These are phyloP conservation scores for Agaricus blazei DNA, from an alignment of 768 basidiomycete species.

Conservation along the genomic window DNA sequence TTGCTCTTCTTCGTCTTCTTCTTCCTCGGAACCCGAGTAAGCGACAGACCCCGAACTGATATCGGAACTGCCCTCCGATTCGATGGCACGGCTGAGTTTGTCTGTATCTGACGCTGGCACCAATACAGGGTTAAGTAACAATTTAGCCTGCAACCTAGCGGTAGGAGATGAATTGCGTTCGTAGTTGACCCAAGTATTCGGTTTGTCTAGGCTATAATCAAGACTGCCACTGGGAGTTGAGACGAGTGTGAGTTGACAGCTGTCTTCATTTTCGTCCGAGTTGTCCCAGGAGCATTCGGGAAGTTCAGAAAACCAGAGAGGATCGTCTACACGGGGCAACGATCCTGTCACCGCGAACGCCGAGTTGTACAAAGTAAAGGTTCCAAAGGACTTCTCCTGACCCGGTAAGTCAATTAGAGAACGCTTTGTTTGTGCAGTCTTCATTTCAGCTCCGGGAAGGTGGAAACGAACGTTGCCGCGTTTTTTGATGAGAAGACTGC, in stretches of 20 bases:
- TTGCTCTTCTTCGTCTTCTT: not conserved
- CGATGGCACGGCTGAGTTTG: not conserved
- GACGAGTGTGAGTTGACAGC: not conserved
- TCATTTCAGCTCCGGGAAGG: not conserved
- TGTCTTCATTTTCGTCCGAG: not conserved
- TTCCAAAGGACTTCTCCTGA: not conserved
- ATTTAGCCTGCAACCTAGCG: not conserved
- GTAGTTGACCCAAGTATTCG: not conserved
- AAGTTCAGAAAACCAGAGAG: not conserved
- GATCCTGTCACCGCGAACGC: not conserved
- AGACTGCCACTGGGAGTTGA: not conserved
- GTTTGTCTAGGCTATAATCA: not conserved
- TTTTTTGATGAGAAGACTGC: not conserved
- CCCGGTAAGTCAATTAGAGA: not conserved
- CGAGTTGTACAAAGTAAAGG: not conserved
- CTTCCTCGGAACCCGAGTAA: slow-evolving; percentile 2
- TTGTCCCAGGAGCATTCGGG: not conserved
- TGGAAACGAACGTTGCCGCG: slow-evolving; percentile 2
- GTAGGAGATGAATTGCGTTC: not conserved
- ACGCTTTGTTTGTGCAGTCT: not conserved
- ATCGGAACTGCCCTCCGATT: not conserved
- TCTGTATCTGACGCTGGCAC: not conserved
- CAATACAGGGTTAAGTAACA: not conserved
- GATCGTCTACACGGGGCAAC: not conserved
- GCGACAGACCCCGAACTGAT: not conserved